Evolutionary conservation across 164 flowering plant species (phyloP), one percentile per base, ranked within the genome.

Genomic region (Tinospora cordifolia): DNA sequence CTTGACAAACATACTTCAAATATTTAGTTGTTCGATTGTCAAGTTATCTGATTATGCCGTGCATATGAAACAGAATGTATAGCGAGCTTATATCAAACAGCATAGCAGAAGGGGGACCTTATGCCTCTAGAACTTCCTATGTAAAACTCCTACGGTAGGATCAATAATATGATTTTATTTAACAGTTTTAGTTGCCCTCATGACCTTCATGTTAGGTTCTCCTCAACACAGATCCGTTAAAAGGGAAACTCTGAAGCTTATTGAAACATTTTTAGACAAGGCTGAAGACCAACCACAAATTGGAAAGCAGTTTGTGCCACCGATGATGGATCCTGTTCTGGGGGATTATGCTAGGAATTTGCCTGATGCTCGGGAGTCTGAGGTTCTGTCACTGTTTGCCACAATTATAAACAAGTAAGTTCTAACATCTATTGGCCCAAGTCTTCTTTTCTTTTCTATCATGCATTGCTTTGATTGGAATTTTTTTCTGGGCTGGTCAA

Each of bases 341-440:
- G 92, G 92, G 64, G 99, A 94, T 70, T 94, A 94, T 81, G 93
- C 96, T 8, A 81, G 99, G 82, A 94, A 94, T 73, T 72, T 94
- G 76, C 93, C 99, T 75, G 99, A 94, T 82, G 99, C 99, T n/a
- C 85, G 99, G 72, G 99, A 94, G 74, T 92, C 99, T 12, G 99
- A 94, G 86, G 99, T 94, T 74, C 76, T 92, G 63, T 92, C 99
- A 24, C 95, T 94, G 47, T 94, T 88, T 85, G 97, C 98, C 2
- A 94, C 97, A 67, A 94, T 94, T 47, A 89, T 94, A 73, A 90
- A 92, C 83, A 94, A 94, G 99, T 94, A 85, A 54, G 87, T 54
- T 54, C 1, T 2, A 30, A 30, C 36, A 30, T 30, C 36, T 30
- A 30, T 30, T 30, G 36, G 4, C 36, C 36, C 36, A 30, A 30